These are phyloP conservation scores for Lachancea fermentati DNA, from an alignment of 805 yeast species.

Conservation along the genomic window DNA sequence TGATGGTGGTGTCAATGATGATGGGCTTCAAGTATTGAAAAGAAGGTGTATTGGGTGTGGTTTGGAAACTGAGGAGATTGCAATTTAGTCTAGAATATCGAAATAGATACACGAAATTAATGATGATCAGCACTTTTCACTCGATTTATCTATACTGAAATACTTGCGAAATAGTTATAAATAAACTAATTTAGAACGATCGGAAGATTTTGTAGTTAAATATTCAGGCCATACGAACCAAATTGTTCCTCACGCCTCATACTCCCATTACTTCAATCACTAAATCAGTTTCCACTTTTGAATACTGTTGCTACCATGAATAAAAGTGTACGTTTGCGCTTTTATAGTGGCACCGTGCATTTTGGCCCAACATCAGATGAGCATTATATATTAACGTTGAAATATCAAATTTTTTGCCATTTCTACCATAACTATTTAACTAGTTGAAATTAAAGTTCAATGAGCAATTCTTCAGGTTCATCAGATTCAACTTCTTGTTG, in stretches of 20 bases:
- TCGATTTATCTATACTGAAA: not conserved
- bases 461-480: slow-evolving; percentile 23
- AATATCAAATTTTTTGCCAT: not conserved
- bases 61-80: slow-evolving; percentile 72
- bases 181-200: too few relatives aligned
- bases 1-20: slow-evolving; percentile 39
- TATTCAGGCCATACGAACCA: too few relatives aligned
- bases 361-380: too few relatives aligned
- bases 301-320: too few relatives aligned
- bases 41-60: slow-evolving; percentile 79
- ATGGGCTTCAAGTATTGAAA: slow-evolving; percentile 38
- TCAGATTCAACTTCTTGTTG: slow-evolving; percentile 7
- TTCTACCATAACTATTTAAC: not conserved
- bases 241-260: too few relatives aligned
- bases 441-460: slow-evolving; percentile 24
- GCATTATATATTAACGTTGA: too few relatives aligned
- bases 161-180: not conserved
- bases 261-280: too few relatives aligned
- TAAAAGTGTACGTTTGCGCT: too few relatives aligned
- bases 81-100: slow-evolving; percentile 40
- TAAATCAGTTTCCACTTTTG: too few relatives aligned
- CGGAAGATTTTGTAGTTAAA: too few relatives aligned
- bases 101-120: slow-evolving; percentile 3
- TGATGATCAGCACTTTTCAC: not conserved
- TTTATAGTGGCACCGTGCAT: too few relatives aligned